Conservation (phyloP, 495 filamentous ascomycete genomes). For the Friedmanniomyces simplex region DNA sequence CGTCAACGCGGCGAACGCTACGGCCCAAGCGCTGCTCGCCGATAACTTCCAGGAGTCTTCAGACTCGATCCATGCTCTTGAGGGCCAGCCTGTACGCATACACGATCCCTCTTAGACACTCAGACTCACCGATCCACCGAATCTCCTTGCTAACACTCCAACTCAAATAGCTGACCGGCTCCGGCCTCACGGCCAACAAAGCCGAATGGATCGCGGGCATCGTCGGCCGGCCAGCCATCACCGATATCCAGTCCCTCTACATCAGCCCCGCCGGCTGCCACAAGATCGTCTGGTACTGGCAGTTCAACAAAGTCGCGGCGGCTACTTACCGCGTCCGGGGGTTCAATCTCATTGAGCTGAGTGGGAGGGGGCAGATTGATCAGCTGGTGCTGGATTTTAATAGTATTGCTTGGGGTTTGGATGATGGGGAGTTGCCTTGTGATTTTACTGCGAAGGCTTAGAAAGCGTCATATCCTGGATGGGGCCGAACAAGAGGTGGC, state of each 20-base stretch:
- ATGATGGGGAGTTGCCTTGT: constrained; percentile 11
- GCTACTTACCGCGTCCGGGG: constrained; percentile 1
- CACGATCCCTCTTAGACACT: background rate
- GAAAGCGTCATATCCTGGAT: too few species aligned
- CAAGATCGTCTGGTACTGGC: constrained; percentile 3
- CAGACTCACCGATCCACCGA: background rate
- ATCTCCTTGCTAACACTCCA: background rate
- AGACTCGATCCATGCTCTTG: background rate
- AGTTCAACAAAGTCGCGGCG: constrained; percentile 1
- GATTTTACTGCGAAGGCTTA: background rate
- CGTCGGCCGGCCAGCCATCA: background rate
- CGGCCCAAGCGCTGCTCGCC: background rate
- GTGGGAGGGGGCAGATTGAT: background rate
- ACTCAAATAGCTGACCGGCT: background rate
- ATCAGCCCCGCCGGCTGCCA: background rate
- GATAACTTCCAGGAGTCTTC: background rate
- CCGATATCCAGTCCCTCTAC: background rate
- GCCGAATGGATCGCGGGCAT: constrained; percentile 1
- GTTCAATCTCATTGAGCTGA: background rate
- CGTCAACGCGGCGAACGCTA: background rate
- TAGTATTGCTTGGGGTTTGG: constrained; percentile 2
- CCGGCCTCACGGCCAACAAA: background rate
- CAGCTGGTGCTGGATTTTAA: constrained; percentile 4
- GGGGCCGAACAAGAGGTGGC: too few species aligned
- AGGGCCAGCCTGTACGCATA: background rate